Evolutionary conservation across 2,329 filamentous ascomycete species (phyloP).

Genomic region (Fusarium paranaense): DNA sequence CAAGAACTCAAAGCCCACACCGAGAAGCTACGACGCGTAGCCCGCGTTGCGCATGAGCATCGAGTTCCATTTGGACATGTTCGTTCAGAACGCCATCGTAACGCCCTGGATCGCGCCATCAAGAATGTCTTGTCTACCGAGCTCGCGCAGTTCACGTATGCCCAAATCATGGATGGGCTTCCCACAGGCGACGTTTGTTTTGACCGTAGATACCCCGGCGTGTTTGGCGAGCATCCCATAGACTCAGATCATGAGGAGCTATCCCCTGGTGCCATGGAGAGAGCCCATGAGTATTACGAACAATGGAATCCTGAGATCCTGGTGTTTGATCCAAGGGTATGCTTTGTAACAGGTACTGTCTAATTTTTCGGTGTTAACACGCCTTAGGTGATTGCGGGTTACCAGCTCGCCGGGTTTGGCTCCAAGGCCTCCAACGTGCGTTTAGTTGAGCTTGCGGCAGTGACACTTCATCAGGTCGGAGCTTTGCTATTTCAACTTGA

Average conservation of each 20-base stretch:
- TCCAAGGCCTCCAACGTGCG: constrained; percentile 5
- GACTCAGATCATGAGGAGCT: constrained; percentile 18
- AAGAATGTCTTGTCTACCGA: constrained; percentile 9
- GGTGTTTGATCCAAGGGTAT: constrained; percentile 22
- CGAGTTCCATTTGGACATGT: constrained; percentile 2
- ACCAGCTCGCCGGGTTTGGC: neutral
- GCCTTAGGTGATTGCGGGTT: neutral
- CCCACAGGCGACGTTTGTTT: constrained; percentile 19
- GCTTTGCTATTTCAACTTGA: constrained; percentile 12
- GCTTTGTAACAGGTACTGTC: neutral
- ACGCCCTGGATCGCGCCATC: neutral
- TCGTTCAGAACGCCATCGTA: neutral
- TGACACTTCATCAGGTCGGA: constrained; percentile 18
- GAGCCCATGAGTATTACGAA: neutral
- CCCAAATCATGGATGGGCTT: constrained; percentile 32
- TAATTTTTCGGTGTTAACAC: neutral
- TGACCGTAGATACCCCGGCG: constrained; percentile 14
- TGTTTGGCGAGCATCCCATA: constrained; percentile 28
- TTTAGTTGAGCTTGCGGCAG: constrained; percentile 11
- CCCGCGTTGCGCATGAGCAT: neutral
- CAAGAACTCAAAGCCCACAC: neutral
- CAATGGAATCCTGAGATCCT: constrained; percentile 9
- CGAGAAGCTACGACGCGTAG: neutral
- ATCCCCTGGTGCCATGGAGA: constrained; percentile 6
- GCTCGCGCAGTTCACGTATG: constrained; percentile 20